Evolutionary conservation across 805 yeast species (phyloP).

Genomic region (Hanseniaspora taiwanica): DNA sequence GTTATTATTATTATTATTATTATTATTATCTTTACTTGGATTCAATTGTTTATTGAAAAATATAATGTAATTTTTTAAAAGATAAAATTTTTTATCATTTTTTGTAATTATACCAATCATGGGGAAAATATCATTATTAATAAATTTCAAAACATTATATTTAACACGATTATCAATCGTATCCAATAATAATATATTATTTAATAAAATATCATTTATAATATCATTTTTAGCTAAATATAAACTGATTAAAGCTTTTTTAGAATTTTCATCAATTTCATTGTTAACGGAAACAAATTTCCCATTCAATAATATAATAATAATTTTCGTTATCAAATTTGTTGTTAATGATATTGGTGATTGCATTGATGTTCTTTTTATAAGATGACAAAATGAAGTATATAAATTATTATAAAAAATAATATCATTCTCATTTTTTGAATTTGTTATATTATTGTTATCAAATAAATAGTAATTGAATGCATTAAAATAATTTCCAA

Average conservation of each 20-base stretch:
- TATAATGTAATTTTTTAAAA: too few relatives aligned
- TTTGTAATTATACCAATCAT: too few relatives aligned
- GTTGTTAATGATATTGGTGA: slow-evolving; percentile 11
- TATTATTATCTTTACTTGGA: neutral
- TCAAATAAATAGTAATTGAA: slow-evolving; percentile 9
- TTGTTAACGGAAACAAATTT: neutral
- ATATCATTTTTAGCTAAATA: slow-evolving; percentile 12
- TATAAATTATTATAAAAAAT: slow-evolving; percentile 18
- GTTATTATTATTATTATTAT: neutral
- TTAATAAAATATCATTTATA: slow-evolving; percentile 7
- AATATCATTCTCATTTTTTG: too few relatives aligned
- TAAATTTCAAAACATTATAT: neutral
- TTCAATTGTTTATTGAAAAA: neutral
- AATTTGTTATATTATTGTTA: neutral
- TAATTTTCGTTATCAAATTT: slow-evolving; percentile 1
- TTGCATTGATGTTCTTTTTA: slow-evolving; percentile 31
- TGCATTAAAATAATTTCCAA: slow-evolving; percentile 16
- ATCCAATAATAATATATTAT: neutral
- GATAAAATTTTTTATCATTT: too few relatives aligned
- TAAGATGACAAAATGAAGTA: slow-evolving; percentile 31
- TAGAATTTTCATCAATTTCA: slow-evolving; percentile 3
- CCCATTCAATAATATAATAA: slow-evolving; percentile 3
- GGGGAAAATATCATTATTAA: neutral
- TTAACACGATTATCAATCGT: neutral
- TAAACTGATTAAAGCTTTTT: slow-evolving; percentile 21